Conservation (phyloP, 805 yeast genomes). For the Cyberlindnera misumaiensis region DNA sequence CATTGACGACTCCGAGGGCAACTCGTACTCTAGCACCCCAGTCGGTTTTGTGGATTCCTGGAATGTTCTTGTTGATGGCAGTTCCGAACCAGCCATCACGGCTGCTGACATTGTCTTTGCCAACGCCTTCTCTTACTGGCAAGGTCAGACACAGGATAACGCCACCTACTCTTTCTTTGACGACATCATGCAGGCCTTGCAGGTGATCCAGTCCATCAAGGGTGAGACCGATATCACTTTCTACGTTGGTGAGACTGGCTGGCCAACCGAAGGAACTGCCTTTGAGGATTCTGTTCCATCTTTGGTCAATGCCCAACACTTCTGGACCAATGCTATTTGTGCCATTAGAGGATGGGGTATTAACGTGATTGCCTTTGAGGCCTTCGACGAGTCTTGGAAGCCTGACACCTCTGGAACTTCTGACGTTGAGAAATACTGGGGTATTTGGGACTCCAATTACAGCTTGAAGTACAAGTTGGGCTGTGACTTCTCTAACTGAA, state of each 20-base stretch:
- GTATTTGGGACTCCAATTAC: conserved; percentile 61
- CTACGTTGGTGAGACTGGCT: conserved; percentile 98
- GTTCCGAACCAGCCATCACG: conserved; percentile 58
- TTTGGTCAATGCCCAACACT: conserved; percentile 64
- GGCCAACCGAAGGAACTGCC: conserved; percentile 85
- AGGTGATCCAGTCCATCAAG: conserved; percentile 76
- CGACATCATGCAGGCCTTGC: conserved; percentile 96
- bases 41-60: conserved; percentile 97
- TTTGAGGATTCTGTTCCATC: conserved; percentile 64
- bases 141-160: conserved; percentile 81
- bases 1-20: conserved; percentile 75
- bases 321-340: conserved; percentile 87
- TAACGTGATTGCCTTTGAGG: conserved; percentile 89
- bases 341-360: conserved; percentile 95
- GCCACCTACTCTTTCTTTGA: conserved; percentile 90
- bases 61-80: conserved; percentile 84
- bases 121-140: conserved; percentile 98
- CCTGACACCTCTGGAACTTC: conserved; percentile 82
- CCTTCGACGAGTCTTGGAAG: conserved; percentile 95
- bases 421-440: conserved; percentile 93
- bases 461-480: conserved; percentile 38
- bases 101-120: conserved; percentile 85
- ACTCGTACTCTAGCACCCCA: conserved; percentile 59
- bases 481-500: conserved; percentile 36
- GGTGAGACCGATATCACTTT: conserved; percentile 81